Evolutionary conservation across 139 green algal genomes (phyloP).

Genomic region (Chlamydomonas schloesseri): DNA sequence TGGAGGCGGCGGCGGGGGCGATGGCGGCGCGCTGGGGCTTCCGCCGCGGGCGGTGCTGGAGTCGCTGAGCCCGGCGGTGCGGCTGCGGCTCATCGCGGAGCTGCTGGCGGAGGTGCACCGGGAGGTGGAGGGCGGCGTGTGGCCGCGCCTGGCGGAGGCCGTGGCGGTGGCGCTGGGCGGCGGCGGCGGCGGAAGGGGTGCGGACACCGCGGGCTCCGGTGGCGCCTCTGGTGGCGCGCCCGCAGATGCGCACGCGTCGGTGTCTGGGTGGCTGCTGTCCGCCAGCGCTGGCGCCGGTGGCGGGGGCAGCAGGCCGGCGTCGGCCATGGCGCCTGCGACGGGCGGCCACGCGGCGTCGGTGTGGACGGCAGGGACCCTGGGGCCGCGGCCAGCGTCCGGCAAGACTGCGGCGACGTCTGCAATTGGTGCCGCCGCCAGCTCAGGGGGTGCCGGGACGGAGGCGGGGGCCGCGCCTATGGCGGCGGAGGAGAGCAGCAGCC

Average conservation of each 20-base stretch:
- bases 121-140: constrained; percentile 29
- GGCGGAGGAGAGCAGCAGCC: background rate
- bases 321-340: background rate
- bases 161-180: background rate
- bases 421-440: too few relatives aligned
- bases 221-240: too few relatives aligned
- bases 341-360: background rate
- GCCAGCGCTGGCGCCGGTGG: background rate
- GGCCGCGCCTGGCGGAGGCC: constrained; percentile 17
- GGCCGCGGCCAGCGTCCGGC: too few relatives aligned
- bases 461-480: background rate
- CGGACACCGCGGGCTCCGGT: too few relatives aligned
- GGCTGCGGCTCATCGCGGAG: constrained; percentile 40
- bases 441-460: background rate
- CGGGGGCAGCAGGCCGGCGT: background rate
- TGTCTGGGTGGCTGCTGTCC: background rate
- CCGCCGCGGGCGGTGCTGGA: constrained; percentile 14
- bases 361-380: too few relatives aligned
- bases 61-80: constrained; percentile 2
- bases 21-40: background rate
- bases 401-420: too few relatives aligned
- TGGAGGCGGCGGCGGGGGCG: background rate
- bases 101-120: constrained; percentile 31
- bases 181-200: background rate
- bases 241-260: too few relatives aligned